phyloP scores from a whole-genome alignment of 2,329 filamentous ascomycete genomes.

The Pleomassaria siparia region DNA sequence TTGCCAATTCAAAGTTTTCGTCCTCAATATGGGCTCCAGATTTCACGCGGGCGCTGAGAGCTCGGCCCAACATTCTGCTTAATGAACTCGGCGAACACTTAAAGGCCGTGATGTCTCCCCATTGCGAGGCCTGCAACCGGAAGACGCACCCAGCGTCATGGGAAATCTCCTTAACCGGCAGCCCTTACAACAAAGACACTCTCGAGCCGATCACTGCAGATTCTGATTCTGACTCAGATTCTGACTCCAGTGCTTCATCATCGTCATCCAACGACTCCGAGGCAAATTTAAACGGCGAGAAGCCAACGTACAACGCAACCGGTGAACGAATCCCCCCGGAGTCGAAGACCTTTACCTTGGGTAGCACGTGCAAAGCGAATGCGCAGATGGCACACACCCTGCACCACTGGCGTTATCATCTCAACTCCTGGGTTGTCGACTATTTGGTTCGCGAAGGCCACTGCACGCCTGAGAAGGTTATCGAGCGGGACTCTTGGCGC shows the following conservation, averaged over 20 bases:
- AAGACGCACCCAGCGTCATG: constrained; percentile 67
- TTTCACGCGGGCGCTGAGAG: constrained; percentile 67
- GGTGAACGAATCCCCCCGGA: constrained; percentile 33
- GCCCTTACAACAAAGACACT: constrained; percentile 65
- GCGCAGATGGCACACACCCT: constrained; percentile 71
- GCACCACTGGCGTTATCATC: constrained; percentile 73
- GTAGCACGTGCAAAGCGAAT: constrained; percentile 58
- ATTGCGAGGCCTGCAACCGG: constrained; percentile 73
- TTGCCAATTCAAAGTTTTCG: constrained; percentile 70
- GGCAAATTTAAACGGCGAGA: constrained; percentile 21
- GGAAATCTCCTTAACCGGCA: constrained; percentile 64
- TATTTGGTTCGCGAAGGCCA: constrained; percentile 62
- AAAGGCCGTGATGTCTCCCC: constrained; percentile 16
- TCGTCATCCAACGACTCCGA: constrained; percentile 24
- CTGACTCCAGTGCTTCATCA: constrained; percentile 21
- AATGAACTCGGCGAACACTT: constrained; percentile 28
- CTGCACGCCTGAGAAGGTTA: constrained; percentile 58
- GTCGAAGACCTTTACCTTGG: constrained; percentile 31
- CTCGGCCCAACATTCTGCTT: constrained; percentile 60
- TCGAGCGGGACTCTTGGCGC: constrained; percentile 63
- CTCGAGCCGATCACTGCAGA: constrained; percentile 62
- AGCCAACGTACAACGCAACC: constrained; percentile 24
- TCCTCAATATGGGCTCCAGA: constrained; percentile 69
- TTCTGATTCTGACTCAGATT: constrained; percentile 40
- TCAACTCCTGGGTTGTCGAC: constrained; percentile 71